A percentile compares a stretch with the other conserved stretches of the same genome.
These are phyloP conservation scores for Vigna reflexopilosa DNA, from an alignment of 306 rosid species.

Conservation along the genomic window DNA sequence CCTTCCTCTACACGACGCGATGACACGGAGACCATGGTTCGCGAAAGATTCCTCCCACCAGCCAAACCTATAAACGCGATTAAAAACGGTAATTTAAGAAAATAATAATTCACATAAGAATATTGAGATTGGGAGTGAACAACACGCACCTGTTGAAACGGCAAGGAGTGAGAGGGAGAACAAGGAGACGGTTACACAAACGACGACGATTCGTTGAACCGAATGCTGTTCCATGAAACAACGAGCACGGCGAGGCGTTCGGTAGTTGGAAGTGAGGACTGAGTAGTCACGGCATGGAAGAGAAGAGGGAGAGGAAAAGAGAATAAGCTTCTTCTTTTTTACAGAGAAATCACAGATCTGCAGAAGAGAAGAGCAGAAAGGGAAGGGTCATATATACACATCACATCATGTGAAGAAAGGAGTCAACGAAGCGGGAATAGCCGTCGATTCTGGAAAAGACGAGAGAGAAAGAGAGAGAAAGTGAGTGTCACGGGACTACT, in stretches of 20 bases:
- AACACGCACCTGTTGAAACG: conserved; percentile 48
- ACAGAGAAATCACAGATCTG: conserved; percentile 18
- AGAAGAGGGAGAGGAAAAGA: not conserved
- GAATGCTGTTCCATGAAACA: conserved; percentile 44
- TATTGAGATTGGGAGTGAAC: not conserved
- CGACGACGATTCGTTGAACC: conserved; percentile 20
- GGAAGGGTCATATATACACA: conserved; percentile 14
- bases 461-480: not conserved
- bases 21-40: conserved; percentile 12
- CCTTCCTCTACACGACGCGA: conserved; percentile 25
- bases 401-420: conserved; percentile 42
- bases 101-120: not conserved
- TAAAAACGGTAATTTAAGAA: not conserved
- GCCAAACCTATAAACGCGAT: conserved; percentile 45
- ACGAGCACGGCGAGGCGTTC: not conserved
- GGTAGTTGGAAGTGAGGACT: not conserved
- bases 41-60: conserved; percentile 1
- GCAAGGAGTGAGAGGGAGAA: conserved; percentile 40
- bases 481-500: conserved; percentile 45
- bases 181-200: conserved; percentile 21
- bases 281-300: conserved; percentile 2
- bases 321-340: not conserved
- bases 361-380: conserved; percentile 20
- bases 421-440: conserved; percentile 31
- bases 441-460: conserved; percentile 35